These are phyloP conservation scores for Metahyphopichia silvanorum DNA, from an alignment of 805 yeast species.

Conservation along the genomic window DNA sequence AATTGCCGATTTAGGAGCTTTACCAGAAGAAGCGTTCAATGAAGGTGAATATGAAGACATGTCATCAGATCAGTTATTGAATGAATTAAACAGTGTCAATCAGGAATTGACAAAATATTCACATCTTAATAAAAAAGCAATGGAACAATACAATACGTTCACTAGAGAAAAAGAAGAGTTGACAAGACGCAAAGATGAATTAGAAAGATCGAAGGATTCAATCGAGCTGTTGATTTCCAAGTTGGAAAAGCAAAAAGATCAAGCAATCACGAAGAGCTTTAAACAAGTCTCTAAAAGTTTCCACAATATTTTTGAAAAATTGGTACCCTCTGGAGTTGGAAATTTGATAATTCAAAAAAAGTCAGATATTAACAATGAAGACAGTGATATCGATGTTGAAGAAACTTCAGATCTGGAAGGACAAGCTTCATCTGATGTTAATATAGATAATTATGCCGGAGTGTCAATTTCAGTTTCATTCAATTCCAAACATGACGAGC, in stretches of 20 bases:
- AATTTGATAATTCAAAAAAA: conserved; percentile 60
- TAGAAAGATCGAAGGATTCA: conserved; percentile 66
- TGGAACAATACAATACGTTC: conserved; percentile 76
- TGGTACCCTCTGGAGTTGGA: conserved; percentile 85
- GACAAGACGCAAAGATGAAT: conserved; percentile 60
- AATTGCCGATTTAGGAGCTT: conserved; percentile 80
- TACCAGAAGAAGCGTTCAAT: conserved; percentile 80
- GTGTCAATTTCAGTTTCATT: conserved; percentile 86
- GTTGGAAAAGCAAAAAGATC: conserved; percentile 74
- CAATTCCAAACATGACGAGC: conserved; percentile 82
- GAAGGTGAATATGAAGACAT: conserved; percentile 34
- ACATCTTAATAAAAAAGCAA: conserved; percentile 85
- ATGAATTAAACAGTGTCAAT: conserved; percentile 51
- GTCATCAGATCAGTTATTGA: conserved; percentile 51
- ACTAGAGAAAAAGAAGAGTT: conserved; percentile 70
- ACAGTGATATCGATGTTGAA: conserved; percentile 14
- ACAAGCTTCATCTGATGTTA: no score
- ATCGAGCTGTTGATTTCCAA: conserved; percentile 69
- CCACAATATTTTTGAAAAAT: conserved; percentile 65
- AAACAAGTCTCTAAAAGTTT: conserved; percentile 73
- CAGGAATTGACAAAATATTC: conserved; percentile 58
- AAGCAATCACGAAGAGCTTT: conserved; percentile 78
- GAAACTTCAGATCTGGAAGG: conserved; percentile 11
- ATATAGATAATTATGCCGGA: conserved; percentile 65
- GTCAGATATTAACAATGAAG: conserved; percentile 11